Conservation (phyloP, 441 rosid genomes). For the Adansonia grandidieri region DNA sequence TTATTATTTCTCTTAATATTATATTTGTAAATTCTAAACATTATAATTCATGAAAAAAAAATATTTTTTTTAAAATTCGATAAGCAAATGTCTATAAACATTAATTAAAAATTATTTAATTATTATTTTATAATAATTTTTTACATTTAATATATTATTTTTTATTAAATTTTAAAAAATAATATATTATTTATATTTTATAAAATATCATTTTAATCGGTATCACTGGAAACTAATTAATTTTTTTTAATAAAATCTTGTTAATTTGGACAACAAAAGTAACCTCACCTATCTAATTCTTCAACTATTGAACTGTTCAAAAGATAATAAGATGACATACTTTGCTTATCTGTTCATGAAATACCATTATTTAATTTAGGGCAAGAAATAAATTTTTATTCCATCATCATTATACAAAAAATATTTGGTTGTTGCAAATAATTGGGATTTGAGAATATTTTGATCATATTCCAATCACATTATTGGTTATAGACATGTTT, state of each 20-base stretch:
- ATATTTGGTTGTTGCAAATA: neutral
- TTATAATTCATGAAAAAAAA: neutral
- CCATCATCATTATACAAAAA: neutral
- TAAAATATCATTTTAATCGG: neutral
- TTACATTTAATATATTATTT: neutral
- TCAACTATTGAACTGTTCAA: neutral
- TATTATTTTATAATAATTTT: no score
- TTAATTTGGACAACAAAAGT: neutral
- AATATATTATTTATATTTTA: neutral
- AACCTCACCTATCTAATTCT: neutral
- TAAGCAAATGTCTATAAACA: no score
- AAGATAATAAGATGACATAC: neutral
- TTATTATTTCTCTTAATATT: neutral
- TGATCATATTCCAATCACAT: neutral
- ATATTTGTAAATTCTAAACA: neutral
- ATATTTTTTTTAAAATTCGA: neutral
- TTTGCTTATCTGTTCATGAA: neutral
- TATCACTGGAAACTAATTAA: neutral
- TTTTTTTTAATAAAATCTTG: neutral
- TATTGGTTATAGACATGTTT: neutral
- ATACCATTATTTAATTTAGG: neutral
- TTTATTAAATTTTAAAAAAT: neutral
- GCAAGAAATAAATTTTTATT: neutral
- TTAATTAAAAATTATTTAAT: no score
- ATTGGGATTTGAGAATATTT: neutral